Evolutionary conservation across 2,329 filamentous ascomycete genomes (phyloP).

Genomic region (Sporothrix phasma): DNA sequence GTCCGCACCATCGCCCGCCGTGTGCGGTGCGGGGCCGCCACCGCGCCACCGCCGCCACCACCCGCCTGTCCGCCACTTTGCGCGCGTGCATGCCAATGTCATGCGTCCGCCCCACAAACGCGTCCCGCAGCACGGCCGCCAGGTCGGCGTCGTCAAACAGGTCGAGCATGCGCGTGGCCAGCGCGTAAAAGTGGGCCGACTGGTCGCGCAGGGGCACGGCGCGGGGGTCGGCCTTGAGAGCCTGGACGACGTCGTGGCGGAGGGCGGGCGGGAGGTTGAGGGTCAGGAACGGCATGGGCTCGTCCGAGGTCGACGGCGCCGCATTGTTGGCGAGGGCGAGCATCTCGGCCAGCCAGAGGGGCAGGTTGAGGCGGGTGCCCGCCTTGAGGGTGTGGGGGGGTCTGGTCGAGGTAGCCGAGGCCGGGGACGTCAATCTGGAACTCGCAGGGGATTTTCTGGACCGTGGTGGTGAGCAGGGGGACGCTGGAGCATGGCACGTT

Average conservation of each 20-base stretch:
- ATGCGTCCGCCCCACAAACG: conserved; percentile 69
- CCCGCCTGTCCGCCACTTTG: conserved; percentile 60
- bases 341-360: conserved; percentile 92
- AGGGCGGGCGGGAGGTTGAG: conserved; percentile 75
- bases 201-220: conserved; percentile 76
- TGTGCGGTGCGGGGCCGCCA: conserved; percentile 32
- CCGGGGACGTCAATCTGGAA: conserved; percentile 85
- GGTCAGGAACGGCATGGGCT: conserved; percentile 50
- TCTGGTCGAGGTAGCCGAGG: conserved; percentile 83
- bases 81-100: conserved; percentile 84
- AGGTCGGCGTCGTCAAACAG: conserved; percentile 76
- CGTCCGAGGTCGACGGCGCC: conserved; percentile 22
- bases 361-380: conserved; percentile 71
- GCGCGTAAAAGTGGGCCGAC: conserved; percentile 77
- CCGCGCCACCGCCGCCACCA: conserved; percentile 32
- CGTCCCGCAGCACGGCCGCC: conserved; percentile 63
- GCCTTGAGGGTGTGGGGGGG: conserved; percentile 63
- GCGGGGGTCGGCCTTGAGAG: conserved; percentile 79
- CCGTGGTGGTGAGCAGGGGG: neutral
- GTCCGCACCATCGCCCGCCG: neutral
- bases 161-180: conserved; percentile 78
- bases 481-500: neutral
- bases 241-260: conserved; percentile 71
- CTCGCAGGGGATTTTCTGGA: conserved; percentile 79
- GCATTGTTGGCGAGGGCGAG: conserved; percentile 56